Evolutionary conservation across 1,284 basidiomycete species (phyloP), one percentile per base, ranked within the genome.

Genomic region (Fistulinella cinereoalba): DNA sequence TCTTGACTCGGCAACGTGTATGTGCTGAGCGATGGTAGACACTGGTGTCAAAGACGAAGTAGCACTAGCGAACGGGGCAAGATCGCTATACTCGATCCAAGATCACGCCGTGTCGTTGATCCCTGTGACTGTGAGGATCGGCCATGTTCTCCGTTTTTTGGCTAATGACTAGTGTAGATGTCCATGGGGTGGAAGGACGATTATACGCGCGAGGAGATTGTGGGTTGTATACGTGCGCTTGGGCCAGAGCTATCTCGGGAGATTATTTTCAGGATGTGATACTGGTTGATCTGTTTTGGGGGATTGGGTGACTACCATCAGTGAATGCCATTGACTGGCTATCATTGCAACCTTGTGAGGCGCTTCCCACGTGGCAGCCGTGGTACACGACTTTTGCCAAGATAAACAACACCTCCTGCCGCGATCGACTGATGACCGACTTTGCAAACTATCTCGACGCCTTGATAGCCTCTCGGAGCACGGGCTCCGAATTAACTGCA

Each of bases 221-320:
- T 59, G 43, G 58, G 46, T 34, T 79, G 70, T 16, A 53, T 78
- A 12, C 58, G 62, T 40, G 70, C 65, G 9, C 55, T 80, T 19
- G 76, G 76, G 9, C 41, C 55, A 18, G 68, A 71, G 36, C 41
- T 78, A 36, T 61, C 72, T 31, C 66, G 50, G 54, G 69, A 58
- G 50, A 55, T 74, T 21, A 55, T 70, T 41, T 70, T 73, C 44
- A 50, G 44, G 25, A 41, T 58, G 51, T 66, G 49, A 38, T 3
- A 8, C 15, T 42, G 12, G 29, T 24, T 36, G 21, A 25, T 16
- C 25, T 21, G 12, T 11, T 7, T 32, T 12, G 10, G 13, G 9
- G n/a, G 8, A 32, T n/a, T n/a, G n/a, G 12, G 31, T 16, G 15
- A 15, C n/a, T 32, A n/a, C 9, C 8, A 16, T 32, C 31, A 3